phyloP scores from a whole-genome alignment of 768 basidiomycete species.

The Hypholoma sublateritium region DNA sequence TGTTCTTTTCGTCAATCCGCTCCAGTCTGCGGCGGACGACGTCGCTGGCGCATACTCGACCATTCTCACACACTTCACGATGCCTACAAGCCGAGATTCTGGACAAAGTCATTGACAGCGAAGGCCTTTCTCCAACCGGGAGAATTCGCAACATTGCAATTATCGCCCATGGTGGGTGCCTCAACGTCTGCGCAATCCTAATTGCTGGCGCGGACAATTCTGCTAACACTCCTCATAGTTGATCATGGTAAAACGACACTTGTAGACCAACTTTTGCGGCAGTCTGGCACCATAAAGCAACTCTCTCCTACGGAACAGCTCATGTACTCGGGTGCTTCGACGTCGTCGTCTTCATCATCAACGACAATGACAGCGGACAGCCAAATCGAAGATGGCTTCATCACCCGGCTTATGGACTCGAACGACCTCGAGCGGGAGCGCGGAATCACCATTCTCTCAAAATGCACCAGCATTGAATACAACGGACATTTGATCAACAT shows the following conservation, averaged over 20 bases:
- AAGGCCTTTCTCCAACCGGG: constrained; percentile 30
- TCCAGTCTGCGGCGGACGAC: constrained; percentile 1
- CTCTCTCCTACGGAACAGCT: constrained; percentile 36
- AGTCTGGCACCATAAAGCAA: constrained; percentile 47
- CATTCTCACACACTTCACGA: constrained; percentile 8
- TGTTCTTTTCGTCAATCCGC: constrained; percentile 13
- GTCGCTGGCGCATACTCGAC: not conserved
- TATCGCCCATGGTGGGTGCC: constrained; percentile 46
- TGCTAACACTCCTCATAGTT: constrained; percentile 29
- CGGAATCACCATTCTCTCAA: constrained; percentile 61
- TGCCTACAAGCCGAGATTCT: constrained; percentile 21
- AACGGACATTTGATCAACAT: constrained; percentile 53
- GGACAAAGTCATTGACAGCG: constrained; percentile 14
- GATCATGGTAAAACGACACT: constrained; percentile 56
- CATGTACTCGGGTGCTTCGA: constrained; percentile 29
- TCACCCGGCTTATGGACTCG: constrained; percentile 51
- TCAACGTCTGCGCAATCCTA: constrained; percentile 1
- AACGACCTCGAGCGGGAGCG: constrained; percentile 57
- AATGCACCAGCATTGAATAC: constrained; percentile 54
- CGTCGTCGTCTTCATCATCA: constrained; percentile 8
- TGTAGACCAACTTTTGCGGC: constrained; percentile 50
- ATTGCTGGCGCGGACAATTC: not conserved
- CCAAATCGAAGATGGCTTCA: constrained; percentile 36
- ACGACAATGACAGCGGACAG: constrained; percentile 29
- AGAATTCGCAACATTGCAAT: constrained; percentile 50